Conservation (phyloP, 139 green algal species). For the Diplosphaera chodatii region DNA sequence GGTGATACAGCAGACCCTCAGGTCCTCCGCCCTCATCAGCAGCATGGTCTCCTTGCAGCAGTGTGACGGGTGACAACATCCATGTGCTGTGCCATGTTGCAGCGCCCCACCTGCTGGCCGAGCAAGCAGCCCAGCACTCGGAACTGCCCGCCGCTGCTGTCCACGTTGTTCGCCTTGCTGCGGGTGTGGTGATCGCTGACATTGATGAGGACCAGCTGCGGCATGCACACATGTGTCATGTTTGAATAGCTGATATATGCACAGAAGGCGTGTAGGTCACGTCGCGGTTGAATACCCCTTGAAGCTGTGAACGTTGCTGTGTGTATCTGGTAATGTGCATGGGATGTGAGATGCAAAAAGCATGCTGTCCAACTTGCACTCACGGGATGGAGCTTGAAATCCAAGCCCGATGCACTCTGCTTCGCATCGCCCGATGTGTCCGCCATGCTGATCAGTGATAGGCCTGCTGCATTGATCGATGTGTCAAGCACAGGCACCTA, state of each 20-base stretch:
- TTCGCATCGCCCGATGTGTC: background rate
- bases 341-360: background rate
- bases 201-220: conserved; percentile 90
- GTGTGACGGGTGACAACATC: too few relatives aligned
- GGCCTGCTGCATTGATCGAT: too few relatives aligned
- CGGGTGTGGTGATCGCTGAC: conserved; percentile 89
- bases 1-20: too few relatives aligned
- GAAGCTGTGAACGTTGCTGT: background rate
- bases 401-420: conserved; percentile 20
- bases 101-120: conserved; percentile 44
- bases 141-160: conserved; percentile 2
- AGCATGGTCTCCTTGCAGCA: too few relatives aligned
- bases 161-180: conserved; percentile 47
- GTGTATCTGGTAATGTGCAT: background rate
- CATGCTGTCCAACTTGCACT: conserved; percentile 6
- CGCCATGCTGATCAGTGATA: background rate
- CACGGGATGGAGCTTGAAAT: conserved; percentile 47
- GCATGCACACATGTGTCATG: background rate
- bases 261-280: background rate
- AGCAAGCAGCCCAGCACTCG: conserved; percentile 80
- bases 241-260: background rate
- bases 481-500: too few relatives aligned
- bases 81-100: too few relatives aligned
- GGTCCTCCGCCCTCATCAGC: too few relatives aligned
- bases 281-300: background rate